Base-by-base conservation (phyloP, 2,329 filamentous ascomycete species). In the Talaromyces sp. region DNA sequence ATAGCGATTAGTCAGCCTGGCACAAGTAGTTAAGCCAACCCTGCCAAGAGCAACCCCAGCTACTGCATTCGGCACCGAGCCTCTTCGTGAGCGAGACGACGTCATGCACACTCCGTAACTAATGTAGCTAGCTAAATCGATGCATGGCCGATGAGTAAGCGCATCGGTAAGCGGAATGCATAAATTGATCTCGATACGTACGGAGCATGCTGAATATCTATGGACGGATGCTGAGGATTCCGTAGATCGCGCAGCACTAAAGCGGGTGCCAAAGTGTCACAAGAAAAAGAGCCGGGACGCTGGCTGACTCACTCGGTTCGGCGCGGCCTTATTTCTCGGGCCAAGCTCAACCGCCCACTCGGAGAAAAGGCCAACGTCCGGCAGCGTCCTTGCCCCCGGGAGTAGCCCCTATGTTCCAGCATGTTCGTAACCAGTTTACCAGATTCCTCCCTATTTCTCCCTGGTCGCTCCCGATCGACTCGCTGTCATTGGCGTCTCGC, bases 221-320 rank as follows among this genome's bases (percentile, higher is more conserved):
- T 17, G 41, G 13, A 45, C 41, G 47, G 47, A 50, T 17, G 22
- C 9, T 27, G 22, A 22, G 15, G 25, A 52, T 52, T 52, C 49
- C 49, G 47, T 6, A 50, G 25, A 31, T 50, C 47, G n/a, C 11
- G 19, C 45, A 35, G 50, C 15, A 19, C 35, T 37, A 57, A 39
- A 39, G 52, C 22, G n/a, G 39, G 45, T 8, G 33, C 19, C 17
- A 22, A 61, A 17, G 41, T 33, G 59, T 50, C 41, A 61, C n/a
- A 61, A 61, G 59, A 61, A 61, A 61, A 61, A 39, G 59, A 61
- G 27, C 43, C 59, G 59, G 59, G 56, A 43, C 56, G 10, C 15
- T 15, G 49, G 15, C 49, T 52, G 49, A 52, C 13, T 52, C 49
- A 52, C 31, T 56, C 52, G 52, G 52, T 37, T 54, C 50, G 50